Evolutionary conservation across 1,139 yeast genomes (phyloP).

Genomic region (Debaryomycetaceae sp.): DNA sequence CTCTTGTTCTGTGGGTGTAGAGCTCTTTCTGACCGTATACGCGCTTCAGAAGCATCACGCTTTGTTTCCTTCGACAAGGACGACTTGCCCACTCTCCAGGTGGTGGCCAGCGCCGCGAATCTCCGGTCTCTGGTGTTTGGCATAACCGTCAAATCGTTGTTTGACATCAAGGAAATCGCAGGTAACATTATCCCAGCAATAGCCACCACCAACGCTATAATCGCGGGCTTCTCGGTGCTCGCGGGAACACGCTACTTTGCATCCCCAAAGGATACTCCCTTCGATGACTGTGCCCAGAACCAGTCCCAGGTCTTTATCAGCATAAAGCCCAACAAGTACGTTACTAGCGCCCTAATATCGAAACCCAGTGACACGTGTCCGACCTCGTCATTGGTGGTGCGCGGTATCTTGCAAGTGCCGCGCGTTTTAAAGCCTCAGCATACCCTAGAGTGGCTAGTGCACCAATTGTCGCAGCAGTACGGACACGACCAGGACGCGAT

Average conservation of each 20-base stretch:
- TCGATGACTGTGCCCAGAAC: conserved; percentile 5
- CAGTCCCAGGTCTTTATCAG: conserved; percentile 56
- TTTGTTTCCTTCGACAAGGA: conserved; percentile 83
- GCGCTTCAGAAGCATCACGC: conserved; percentile 17
- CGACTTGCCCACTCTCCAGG: conserved; percentile 80
- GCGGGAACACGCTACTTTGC: conserved; percentile 46
- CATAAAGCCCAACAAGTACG: conserved; percentile 55
- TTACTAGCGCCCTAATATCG: conserved; percentile 51
- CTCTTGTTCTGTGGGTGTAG: conserved; percentile 44
- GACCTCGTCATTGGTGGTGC: conserved; percentile 56
- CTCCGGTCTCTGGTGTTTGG: conserved; percentile 64
- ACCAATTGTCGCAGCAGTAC: conserved; percentile 33
- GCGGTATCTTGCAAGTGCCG: conserved; percentile 25
- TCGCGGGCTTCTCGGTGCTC: conserved; percentile 79
- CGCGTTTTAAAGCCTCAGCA: conserved; percentile 6
- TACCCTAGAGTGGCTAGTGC: conserved; percentile 33
- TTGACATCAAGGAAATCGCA: conserved; percentile 87
- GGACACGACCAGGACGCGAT: conserved; percentile 58
- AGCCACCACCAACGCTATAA: conserved; percentile 93
- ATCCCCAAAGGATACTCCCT: conserved; percentile 5
- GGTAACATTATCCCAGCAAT: conserved; percentile 98
- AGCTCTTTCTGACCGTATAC: too few relatives aligned
- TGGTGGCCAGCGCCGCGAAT: conserved; percentile 83
- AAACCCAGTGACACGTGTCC: conserved; percentile 61
- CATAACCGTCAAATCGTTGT: conserved; percentile 66